Conservation (phyloP, 2,329 filamentous ascomycete species). For the Fusarium equiseti region DNA sequence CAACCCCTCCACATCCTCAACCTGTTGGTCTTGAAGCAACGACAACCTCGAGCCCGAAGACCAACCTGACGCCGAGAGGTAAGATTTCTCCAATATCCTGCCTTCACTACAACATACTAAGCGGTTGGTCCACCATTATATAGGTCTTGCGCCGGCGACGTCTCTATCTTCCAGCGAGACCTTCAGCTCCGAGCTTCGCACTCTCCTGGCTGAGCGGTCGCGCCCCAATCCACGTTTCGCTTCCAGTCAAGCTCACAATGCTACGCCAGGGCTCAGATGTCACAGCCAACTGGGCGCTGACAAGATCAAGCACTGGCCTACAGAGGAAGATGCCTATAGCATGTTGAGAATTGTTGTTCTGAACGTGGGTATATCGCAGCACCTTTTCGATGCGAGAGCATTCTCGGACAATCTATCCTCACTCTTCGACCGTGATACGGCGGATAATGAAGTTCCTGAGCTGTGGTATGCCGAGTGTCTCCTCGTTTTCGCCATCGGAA, state of each 20-base stretch:
- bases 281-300: not conserved
- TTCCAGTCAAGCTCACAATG: not conserved
- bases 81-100: not conserved
- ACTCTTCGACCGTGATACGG: not conserved
- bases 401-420: constrained; percentile 26
- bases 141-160: not conserved
- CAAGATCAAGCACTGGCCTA: constrained; percentile 22
- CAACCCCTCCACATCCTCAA: too few species aligned
- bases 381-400: constrained; percentile 25
- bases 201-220: not conserved
- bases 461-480: constrained; percentile 33
- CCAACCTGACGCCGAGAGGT: too few species aligned
- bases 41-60: too few species aligned
- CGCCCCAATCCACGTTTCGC: not conserved
- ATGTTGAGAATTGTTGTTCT: constrained; percentile 26
- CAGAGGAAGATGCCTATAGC: constrained; percentile 30
- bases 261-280: constrained; percentile 2
- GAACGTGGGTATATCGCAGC: constrained; percentile 35
- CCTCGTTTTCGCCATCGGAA: constrained; percentile 24
- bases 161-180: constrained; percentile 31
- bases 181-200: constrained; percentile 25
- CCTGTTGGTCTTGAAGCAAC: too few species aligned
- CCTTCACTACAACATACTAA: too few species aligned
- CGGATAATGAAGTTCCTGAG: not conserved
- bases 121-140: too few species aligned